Percentiles rank a stretch among this genome's conserved stretches.
Evolutionary conservation across 441 rosid genomes (phyloP).

Genomic region (Populus hybrid): DNA sequence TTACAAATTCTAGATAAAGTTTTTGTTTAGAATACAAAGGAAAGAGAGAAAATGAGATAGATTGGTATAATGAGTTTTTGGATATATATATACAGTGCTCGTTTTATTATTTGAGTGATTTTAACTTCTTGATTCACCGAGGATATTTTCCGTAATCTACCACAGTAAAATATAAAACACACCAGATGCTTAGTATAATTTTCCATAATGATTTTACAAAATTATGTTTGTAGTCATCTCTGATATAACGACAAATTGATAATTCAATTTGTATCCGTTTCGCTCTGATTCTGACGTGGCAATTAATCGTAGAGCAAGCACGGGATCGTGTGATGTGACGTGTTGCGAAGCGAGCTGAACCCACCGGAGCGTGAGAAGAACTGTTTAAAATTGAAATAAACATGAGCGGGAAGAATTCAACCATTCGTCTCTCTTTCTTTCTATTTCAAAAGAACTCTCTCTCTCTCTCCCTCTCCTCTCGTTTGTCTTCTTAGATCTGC

Average conservation of each 20-base stretch:
- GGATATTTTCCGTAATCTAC: too few species aligned
- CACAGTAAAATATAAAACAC: too few species aligned
- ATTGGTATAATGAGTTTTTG: too few species aligned
- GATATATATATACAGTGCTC: too few species aligned
- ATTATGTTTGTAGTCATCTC: background rate
- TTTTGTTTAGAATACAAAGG: too few species aligned
- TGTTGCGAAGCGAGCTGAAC: background rate
- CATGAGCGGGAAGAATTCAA: slow-evolving; percentile 14
- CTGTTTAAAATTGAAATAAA: background rate
- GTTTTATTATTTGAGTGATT: too few species aligned
- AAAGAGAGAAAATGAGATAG: too few species aligned
- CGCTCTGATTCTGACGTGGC: background rate
- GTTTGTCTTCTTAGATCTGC: background rate
- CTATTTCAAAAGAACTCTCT: background rate
- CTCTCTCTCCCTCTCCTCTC: background rate
- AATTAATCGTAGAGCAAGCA: background rate
- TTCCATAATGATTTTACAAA: too few species aligned
- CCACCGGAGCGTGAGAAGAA: background rate
- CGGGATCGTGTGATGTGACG: background rate
- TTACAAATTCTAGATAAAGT: too few species aligned
- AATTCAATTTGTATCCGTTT: background rate
- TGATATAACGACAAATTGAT: background rate
- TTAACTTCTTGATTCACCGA: too few species aligned
- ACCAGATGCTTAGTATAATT: too few species aligned
- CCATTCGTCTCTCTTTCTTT: background rate